Evolutionary conservation across 148 eudicot genomes (phyloP), one percentile per base, ranked within the genome.

Genomic region (Tetragonia tetragonoides): DNA sequence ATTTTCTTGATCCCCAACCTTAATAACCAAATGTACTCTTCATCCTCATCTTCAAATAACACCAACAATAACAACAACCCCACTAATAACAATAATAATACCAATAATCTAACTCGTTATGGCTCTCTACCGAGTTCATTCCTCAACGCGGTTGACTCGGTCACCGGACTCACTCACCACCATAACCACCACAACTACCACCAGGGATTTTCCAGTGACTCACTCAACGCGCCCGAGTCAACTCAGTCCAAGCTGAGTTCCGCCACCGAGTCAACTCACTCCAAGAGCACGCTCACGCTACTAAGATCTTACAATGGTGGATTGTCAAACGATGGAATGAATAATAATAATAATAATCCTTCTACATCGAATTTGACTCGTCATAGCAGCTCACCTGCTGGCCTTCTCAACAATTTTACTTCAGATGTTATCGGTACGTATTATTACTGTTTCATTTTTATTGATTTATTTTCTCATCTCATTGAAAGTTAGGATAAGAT

Each of bases 381-480:
- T 8, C 87, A 85, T 51, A 85, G 90, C 68, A 87, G 90, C 78
- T 83, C 84, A 4, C 90, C 90, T 1, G 88, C 90, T 51, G 86
- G 84, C 1, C 83, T 85, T 46, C 78, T 87, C 18, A 81, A 79
- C 56, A 83, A 77, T 6, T 81, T 83, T 37, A 41, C 68, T 21
- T 40, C 70, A 49, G 81, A 79, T 28, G 34, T 28, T 40, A 82
- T 83, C 41, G 87, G 87, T 85, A 74, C 44, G 77, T 57, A 23
- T 8, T 3, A 14, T 0, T 1, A 14, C 17, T 7, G 20, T 23
- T 62, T 65, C 15, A 66, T 37, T 49, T 47, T 49, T 41, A 49
- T 12, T 12, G 10, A 49, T 12, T 12, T 7, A 7, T 49, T 49
- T 49, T 12, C 12, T 49, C 12, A 0, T 49, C 2, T 49, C 12